These are phyloP conservation scores for Colletotrichum brevisporum DNA, from an alignment of 2,329 filamentous ascomycete species.

Conservation along the genomic window DNA sequence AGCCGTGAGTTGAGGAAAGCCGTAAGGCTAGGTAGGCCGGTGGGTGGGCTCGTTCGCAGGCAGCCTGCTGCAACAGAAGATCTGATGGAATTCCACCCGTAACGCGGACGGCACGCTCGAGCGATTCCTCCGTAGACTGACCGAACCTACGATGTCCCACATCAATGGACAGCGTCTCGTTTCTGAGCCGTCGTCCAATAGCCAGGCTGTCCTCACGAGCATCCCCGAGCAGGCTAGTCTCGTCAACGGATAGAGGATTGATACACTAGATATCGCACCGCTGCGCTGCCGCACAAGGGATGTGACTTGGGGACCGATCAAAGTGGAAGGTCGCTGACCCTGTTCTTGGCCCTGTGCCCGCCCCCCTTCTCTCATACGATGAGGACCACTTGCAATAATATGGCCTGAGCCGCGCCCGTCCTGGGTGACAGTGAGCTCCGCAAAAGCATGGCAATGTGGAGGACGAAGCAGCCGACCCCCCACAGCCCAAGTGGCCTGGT, in stretches of 20 bases:
- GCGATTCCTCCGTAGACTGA: not conserved
- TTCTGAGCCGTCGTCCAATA: constrained; percentile 7
- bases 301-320: constrained; percentile 40
- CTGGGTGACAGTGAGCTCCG: constrained; percentile 33
- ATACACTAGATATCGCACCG: constrained; percentile 14
- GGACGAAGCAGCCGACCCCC: constrained; percentile 18
- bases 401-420: constrained; percentile 37
- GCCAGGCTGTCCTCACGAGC: constrained; percentile 5
- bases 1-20: not conserved
- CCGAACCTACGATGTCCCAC: too few relatives aligned
- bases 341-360: constrained; percentile 26
- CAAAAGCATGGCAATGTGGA: constrained; percentile 38
- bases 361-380: constrained; percentile 33
- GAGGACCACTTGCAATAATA: constrained; percentile 17
- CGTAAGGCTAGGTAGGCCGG: not conserved
- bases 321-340: constrained; percentile 36
- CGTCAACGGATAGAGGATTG: constrained; percentile 9
- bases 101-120: not conserved
- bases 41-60: not conserved
- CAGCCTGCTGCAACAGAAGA: constrained; percentile 20
- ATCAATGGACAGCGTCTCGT: not conserved
- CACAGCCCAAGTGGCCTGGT: constrained; percentile 12
- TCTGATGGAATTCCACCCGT: not conserved
- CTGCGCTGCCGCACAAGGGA: constrained; percentile 25
- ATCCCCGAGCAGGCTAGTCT: constrained; percentile 7